These are phyloP conservation scores for Jackrogersella minutella DNA, from an alignment of 495 filamentous ascomycete genomes.

Conservation along the genomic window DNA sequence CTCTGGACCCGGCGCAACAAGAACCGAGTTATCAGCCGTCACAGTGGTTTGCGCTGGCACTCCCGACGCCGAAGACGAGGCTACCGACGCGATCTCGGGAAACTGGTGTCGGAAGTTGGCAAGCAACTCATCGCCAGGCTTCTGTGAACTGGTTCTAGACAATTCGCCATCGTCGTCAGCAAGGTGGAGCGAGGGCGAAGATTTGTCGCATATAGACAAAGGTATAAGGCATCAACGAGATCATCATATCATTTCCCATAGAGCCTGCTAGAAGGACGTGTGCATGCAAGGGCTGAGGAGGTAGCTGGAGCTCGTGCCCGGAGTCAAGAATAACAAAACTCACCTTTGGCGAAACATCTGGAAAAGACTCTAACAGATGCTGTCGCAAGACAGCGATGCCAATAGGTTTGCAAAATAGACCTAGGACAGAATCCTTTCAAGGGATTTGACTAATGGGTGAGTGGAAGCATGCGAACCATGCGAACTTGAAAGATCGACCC, in stretches of 20 bases:
- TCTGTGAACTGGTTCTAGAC: constrained; percentile 80
- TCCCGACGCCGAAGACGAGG: constrained; percentile 44
- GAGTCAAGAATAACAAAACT: constrained; percentile 25
- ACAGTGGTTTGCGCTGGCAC: constrained; percentile 47
- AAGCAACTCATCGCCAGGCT: constrained; percentile 85
- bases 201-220: constrained; percentile 23
- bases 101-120: constrained; percentile 83
- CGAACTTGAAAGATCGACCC: constrained; percentile 10
- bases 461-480: constrained; percentile 24
- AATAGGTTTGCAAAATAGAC: constrained; percentile 32
- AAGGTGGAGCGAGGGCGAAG: constrained; percentile 4
- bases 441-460: constrained; percentile 14
- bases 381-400: constrained; percentile 40
- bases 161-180: constrained; percentile 39
- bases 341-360: constrained; percentile 53
- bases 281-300: constrained; percentile 28
- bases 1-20: constrained; percentile 54
- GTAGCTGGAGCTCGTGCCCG: background rate
- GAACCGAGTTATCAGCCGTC: constrained; percentile 50
- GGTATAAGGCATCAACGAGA: constrained; percentile 31
- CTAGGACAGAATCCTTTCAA: constrained; percentile 16
- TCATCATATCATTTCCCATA: constrained; percentile 10
- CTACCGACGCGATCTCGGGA: constrained; percentile 63
- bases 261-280: constrained; percentile 1
- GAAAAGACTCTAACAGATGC: constrained; percentile 37